Evolutionary conservation across 345 rosid species (phyloP).

Genomic region (Gossypium longicalyx): DNA sequence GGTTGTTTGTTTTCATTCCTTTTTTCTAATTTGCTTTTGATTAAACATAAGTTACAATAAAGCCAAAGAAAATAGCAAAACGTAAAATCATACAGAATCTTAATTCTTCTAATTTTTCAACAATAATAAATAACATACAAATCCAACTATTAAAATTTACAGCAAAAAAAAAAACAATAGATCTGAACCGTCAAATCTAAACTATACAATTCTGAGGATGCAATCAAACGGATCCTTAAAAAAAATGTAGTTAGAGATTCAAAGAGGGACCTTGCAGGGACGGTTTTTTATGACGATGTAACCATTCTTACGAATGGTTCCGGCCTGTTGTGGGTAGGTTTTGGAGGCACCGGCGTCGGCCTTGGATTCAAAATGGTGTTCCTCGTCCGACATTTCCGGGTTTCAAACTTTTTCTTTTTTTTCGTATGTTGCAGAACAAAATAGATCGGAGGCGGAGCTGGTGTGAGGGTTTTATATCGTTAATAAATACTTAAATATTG

Average conservation of each 20-base stretch:
- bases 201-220: not conserved
- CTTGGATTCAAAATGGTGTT: conserved; percentile 19
- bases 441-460: not conserved
- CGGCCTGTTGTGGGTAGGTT: conserved; percentile 22
- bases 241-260: not conserved
- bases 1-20: not conserved
- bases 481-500: not conserved
- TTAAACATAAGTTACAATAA: not conserved
- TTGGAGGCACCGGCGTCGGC: conserved; percentile 22
- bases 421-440: not conserved
- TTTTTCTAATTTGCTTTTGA: not conserved
- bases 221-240: not conserved
- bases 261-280: conserved; percentile 18
- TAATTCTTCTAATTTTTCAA: not conserved
- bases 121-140: not conserved
- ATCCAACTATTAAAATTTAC: not conserved
- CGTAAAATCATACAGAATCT: not conserved
- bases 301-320: conserved; percentile 20
- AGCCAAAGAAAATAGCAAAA: not conserved
- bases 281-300: conserved; percentile 19
- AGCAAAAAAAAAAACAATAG: not conserved
- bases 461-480: not conserved
- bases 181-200: not conserved
- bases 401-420: not conserved
- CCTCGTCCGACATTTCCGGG: conserved; percentile 19